Evolutionary conservation across 768 basidiomycete species (phyloP), one percentile per base, ranked within the genome.

Genomic region (Vishniacozyma victoriae): DNA sequence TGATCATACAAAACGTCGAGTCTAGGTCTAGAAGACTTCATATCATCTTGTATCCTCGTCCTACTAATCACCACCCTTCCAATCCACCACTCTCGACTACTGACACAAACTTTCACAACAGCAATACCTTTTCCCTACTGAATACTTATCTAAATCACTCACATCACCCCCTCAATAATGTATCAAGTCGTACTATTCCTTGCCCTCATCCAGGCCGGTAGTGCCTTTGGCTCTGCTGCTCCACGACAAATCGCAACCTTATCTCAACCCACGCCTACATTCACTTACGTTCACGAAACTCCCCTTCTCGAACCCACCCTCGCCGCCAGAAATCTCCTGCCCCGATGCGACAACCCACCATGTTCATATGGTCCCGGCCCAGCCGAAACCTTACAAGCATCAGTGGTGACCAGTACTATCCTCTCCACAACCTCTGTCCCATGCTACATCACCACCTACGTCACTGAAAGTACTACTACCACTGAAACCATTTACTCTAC

Each of bases 321-420:
- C 29, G 42, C 52, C 5, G 47, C 56, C 35, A 16, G 16, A 5
- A 26, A 29, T 5, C 29, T 41, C 5, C 19, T 37, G 23, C 6
- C 46, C 11, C 50, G 63, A 40, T 65, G 63, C 25, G 48, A 53
- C 18, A 40, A 27, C n/a, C 47, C 54, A 9, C 35, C 44, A 16
- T 60, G 60, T 26, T 25, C 43, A 2, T 54, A 24, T 27, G 56
- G 56, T 13, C 41, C 20, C 22, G 46, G 52, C 14, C 25, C 48
- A 3, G 55, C 37, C 9, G 44, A 46, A 5, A 51, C 60, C 12
- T 46, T 65, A 2, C 46, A 49, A 35, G 63, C 63, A 3, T 23
- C 38, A n/a, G 41, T 47, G 9, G 60, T 65, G 44, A 65, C 63
- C 11, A 46, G 59, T 1, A 65, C 63, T 16, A 65, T 65, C 25